These are phyloP conservation scores for Ceratocystis smalleyi DNA, from an alignment of 2,329 filamentous ascomycete species.

Conservation along the genomic window DNA sequence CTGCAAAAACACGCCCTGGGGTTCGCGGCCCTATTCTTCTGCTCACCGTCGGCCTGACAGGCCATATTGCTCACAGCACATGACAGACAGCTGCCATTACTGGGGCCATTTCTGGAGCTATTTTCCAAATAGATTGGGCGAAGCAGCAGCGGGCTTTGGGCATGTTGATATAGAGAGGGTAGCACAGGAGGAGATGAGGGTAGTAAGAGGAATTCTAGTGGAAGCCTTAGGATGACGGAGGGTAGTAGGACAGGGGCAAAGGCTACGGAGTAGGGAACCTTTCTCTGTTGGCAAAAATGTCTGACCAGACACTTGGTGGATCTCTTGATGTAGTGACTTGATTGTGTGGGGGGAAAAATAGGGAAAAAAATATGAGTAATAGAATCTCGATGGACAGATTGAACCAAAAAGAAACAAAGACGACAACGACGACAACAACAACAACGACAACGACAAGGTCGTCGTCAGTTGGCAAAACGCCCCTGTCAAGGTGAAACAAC, in stretches of 20 bases:
- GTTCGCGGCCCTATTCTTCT: background rate
- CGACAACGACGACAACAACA: background rate
- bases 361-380: background rate
- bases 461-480: background rate
- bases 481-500: background rate
- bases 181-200: constrained; percentile 1
- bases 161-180: constrained; percentile 2
- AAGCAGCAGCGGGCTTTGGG: background rate
- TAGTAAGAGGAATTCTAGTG: background rate
- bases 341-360: background rate
- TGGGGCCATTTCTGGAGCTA: constrained; percentile 15
- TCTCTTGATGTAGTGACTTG: background rate
- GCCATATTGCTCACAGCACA: background rate
- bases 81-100: constrained; percentile 6
- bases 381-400: background rate
- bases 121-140: constrained; percentile 6
- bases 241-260: background rate
- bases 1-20: background rate
- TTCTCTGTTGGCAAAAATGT: background rate
- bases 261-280: background rate
- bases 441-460: background rate
- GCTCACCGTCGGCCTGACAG: background rate
- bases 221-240: background rate
- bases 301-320: background rate
- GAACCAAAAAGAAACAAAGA: background rate